Conservation (phyloP, 345 rosid genomes). For the Aquilaria yunnanensis region DNA sequence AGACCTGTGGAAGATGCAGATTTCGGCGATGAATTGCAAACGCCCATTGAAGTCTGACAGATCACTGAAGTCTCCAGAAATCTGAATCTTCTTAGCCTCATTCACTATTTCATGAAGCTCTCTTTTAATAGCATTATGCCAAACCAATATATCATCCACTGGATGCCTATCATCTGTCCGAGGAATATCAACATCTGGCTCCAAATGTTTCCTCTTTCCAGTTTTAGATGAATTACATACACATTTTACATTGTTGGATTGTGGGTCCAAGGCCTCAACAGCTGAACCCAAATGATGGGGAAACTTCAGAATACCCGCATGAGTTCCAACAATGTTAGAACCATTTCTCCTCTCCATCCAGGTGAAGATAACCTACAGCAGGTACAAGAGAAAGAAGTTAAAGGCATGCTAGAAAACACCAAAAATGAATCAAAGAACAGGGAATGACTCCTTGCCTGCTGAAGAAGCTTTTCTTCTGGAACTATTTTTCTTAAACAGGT, state of each 20-base stretch:
- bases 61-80: constrained; percentile 44
- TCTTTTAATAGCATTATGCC: constrained; percentile 54
- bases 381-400: constrained; percentile 17
- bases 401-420: neutral
- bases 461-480: constrained; percentile 62
- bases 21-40: constrained; percentile 57
- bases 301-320: no score
- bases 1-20: constrained; percentile 60
- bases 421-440: neutral
- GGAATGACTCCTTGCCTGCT: constrained; percentile 38
- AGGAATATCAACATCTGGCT: constrained; percentile 20
- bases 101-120: constrained; percentile 46
- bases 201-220: constrained; percentile 44
- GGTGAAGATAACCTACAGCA: constrained; percentile 39
- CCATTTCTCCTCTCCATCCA: constrained; percentile 46
- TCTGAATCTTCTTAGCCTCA: constrained; percentile 44
- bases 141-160: constrained; percentile 49
- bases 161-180: constrained; percentile 31
- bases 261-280: no score
- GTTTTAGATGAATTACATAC: constrained; percentile 32
- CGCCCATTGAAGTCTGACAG: constrained; percentile 45
- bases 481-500: constrained; percentile 60
- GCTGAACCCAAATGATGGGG: no score
- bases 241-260: constrained; percentile 18
- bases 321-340: constrained; percentile 7